A percentile compares a stretch with the other conserved stretches of the same genome.
phyloP scores from a whole-genome alignment of 2,329 filamentous ascomycete genomes.

The Mycosphaerella sp. region DNA sequence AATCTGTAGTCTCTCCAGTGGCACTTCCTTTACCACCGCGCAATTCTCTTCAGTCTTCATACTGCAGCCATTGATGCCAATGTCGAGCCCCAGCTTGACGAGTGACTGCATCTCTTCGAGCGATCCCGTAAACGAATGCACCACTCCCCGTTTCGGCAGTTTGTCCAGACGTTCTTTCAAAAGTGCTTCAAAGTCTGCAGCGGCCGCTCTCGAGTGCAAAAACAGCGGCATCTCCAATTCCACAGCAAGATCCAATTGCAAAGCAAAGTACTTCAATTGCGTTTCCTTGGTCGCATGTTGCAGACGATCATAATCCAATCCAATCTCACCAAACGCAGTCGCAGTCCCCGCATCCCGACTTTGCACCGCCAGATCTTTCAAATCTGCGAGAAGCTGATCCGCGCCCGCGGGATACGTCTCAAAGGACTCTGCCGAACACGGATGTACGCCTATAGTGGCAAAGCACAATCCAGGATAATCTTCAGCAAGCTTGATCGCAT shows the following conservation, averaged over 20 bases:
- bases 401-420: constrained; percentile 55
- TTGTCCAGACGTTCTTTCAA: constrained; percentile 50
- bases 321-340: constrained; percentile 86
- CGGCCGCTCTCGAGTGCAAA: constrained; percentile 82
- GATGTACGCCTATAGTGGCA: constrained; percentile 88
- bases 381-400: constrained; percentile 48
- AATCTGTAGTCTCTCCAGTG: constrained; percentile 75
- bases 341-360: constrained; percentile 56
- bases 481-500: constrained; percentile 66
- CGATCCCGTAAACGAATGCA: constrained; percentile 92
- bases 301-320: constrained; percentile 90
- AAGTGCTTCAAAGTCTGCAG: constrained; percentile 71
- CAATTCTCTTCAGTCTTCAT: constrained; percentile 93
- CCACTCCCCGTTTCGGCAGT: constrained; percentile 66
- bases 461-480: constrained; percentile 75
- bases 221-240: constrained; percentile 79
- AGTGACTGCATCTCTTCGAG: constrained; percentile 75
- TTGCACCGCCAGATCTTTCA: constrained; percentile 59
- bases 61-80: constrained; percentile 95
- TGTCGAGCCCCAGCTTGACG: constrained; percentile 72
- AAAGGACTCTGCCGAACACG: constrained; percentile 78
- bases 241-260: constrained; percentile 72
- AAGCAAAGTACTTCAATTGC: constrained; percentile 78
- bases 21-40: constrained; percentile 71
- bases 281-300: constrained; percentile 71